A percentile compares a stretch with the other conserved stretches of the same genome.
phyloP scores from a whole-genome alignment of 371 early-diverging fungal species.

The Actinomucor elegans region DNA sequence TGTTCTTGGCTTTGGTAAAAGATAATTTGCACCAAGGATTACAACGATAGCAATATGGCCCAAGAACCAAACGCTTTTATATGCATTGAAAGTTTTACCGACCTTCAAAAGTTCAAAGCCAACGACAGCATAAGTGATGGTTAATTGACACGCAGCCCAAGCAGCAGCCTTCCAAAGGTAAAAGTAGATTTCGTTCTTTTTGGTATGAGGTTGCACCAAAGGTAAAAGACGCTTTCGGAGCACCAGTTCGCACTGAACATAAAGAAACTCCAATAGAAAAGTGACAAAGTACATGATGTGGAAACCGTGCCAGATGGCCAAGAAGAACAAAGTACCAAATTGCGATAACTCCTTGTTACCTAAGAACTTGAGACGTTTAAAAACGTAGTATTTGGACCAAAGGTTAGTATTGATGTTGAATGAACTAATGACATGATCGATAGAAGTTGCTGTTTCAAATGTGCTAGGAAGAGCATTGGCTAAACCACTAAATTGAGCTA shows the following conservation, averaged over 20 bases:
- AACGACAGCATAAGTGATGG: conserved; percentile 35
- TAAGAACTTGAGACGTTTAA: conserved; percentile 70
- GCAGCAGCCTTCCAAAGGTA: conserved; percentile 29
- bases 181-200: conserved; percentile 16
- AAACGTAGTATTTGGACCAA: conserved; percentile 74
- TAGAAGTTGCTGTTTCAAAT: conserved; percentile 59
- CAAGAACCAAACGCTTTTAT: conserved; percentile 43
- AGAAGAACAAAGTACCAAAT: conserved; percentile 60
- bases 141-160: conserved; percentile 34
- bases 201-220: conserved; percentile 23
- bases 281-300: conserved; percentile 64
- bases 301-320: conserved; percentile 78
- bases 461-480: conserved; percentile 53
- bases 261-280: conserved; percentile 66
- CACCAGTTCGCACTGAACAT: conserved; percentile 35
- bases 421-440: conserved; percentile 55
- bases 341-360: conserved; percentile 66
- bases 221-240: conserved; percentile 31
- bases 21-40: conserved; percentile 23
- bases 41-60: conserved; percentile 34
- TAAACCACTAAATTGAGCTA: conserved; percentile 56
- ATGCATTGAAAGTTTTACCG: conserved; percentile 33
- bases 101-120: conserved; percentile 45
- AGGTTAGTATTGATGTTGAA: conserved; percentile 81
- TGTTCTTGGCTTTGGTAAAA: conserved; percentile 19